Evolutionary conservation across 2,329 filamentous ascomycete genomes (phyloP), one percentile per base, ranked within the genome.

Genomic region (Ophiostoma pallidulum): DNA sequence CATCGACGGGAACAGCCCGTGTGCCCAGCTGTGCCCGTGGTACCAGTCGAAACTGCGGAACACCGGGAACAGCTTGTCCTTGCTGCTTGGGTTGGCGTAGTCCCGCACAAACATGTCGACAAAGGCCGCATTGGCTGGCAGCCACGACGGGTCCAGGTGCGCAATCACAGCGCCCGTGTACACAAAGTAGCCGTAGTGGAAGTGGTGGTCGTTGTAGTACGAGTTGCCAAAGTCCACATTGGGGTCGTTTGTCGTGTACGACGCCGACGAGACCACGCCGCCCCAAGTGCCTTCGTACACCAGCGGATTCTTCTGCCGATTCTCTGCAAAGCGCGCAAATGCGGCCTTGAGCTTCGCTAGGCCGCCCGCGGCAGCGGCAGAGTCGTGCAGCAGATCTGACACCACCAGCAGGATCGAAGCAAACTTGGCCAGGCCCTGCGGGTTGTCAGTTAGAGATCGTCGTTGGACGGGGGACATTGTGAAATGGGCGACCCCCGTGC

Each of bases 11-110:
- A 79, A 86, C 5, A 91, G 66, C 1, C 86, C 86, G 47, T 87
- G 88, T 3, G 91, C 91, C 88, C 91, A 96, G 50, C 84, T 89
- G 71, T 97, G 92, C 2, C 91, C 92, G 59, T 94, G 81, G 63
- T 82, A 97, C 87, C 88, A 96, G 65, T 97, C 92, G 60, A 96
- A 97, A 48, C 73, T 78, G 41, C 92, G 78, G 52, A 77, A 90
- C 56, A 87, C 82, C 0, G 91, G 90, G 64, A 94, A 97, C 57
- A 79, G 79, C 24, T 73, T 70, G 60, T 95, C 90, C 16, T 74
- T 62, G 3, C 71, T 60, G 56, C 77, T 82, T 0, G 89, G 82
- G 64, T 95, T 95, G 39, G 89, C 83, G 41, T 77, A 66, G 55
- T 98, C 92, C 49, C 92, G 83, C 41, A 92, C 82, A 39, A 98